These are phyloP conservation scores for Ceratocystis diversiconidia DNA, from an alignment of 2,329 filamentous ascomycete species.

Conservation along the genomic window DNA sequence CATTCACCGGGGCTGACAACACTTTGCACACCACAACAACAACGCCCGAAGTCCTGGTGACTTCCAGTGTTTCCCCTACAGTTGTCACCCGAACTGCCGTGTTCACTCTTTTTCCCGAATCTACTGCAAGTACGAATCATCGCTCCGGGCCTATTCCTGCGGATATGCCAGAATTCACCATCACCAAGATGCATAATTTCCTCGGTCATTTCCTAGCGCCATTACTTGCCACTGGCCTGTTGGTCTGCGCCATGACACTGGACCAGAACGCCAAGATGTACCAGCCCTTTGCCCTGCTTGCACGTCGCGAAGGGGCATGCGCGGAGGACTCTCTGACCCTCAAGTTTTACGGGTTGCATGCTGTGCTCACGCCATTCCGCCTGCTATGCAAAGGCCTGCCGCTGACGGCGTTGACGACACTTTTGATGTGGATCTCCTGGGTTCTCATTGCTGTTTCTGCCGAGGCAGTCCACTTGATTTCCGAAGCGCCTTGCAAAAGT, in stretches of 20 bases:
- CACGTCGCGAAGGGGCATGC: not conserved
- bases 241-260: conserved; percentile 9
- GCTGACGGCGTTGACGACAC: conserved; percentile 9
- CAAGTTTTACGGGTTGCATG: conserved; percentile 9
- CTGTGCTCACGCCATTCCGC: conserved; percentile 7
- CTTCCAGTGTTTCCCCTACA: not conserved
- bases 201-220: conserved; percentile 12
- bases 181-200: conserved; percentile 10
- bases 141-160: not conserved
- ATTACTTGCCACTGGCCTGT: conserved; percentile 5
- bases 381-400: conserved; percentile 5
- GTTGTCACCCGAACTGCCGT: conserved; percentile 7
- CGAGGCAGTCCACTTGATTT: conserved; percentile 9
- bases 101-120: not conserved
- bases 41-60: conserved; percentile 1
- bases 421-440: conserved; percentile 8
- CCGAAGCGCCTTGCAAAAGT: not conserved
- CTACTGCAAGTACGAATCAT: not conserved
- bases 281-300: conserved; percentile 11
- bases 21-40: not conserved
- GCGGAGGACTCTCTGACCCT: conserved; percentile 10
- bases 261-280: conserved; percentile 16
- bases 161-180: conserved; percentile 2
- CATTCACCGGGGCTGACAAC: not conserved
- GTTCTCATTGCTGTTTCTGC: conserved; percentile 10